Evolutionary conservation across 1,284 basidiomycete genomes (phyloP).

Genomic region (Tremellales sp.): DNA sequence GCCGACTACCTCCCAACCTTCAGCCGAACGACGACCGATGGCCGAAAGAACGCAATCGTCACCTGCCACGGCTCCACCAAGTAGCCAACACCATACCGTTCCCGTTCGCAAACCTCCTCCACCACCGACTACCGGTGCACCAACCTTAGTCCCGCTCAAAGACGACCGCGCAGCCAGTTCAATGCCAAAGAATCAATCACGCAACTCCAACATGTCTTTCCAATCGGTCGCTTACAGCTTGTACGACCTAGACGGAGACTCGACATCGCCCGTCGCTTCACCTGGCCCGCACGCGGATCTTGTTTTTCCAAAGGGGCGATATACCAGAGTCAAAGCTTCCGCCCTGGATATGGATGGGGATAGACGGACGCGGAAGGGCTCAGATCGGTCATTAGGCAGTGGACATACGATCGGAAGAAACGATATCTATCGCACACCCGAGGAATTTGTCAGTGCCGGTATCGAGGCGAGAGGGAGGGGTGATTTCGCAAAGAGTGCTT

Average conservation of each 20-base stretch:
- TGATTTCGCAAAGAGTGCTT: constrained; percentile 41
- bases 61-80: background rate
- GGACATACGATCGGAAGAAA: background rate
- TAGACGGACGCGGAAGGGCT: constrained; percentile 12
- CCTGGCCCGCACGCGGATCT: constrained; percentile 8
- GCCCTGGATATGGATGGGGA: constrained; percentile 15
- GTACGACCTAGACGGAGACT: constrained; percentile 31
- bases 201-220: constrained; percentile 26
- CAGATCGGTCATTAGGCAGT: constrained; percentile 5
- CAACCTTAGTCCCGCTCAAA: constrained; percentile 26
- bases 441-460: constrained; percentile 29
- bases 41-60: background rate
- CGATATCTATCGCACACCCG: constrained; percentile 8
- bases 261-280: background rate
- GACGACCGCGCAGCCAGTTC: constrained; percentile 7
- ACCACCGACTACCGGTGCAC: constrained; percentile 1
- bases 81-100: background rate
- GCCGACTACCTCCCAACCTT: background rate
- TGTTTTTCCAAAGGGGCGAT: constrained; percentile 20
- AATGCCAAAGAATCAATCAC: constrained; percentile 1
- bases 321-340: constrained; percentile 30
- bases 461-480: constrained; percentile 36
- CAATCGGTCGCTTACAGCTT: constrained; percentile 36
- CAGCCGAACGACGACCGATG: background rate
- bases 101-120: background rate